Evolutionary conservation across 2,329 filamentous ascomycete genomes (phyloP).

Genomic region (Teratosphaeria gauchensis): DNA sequence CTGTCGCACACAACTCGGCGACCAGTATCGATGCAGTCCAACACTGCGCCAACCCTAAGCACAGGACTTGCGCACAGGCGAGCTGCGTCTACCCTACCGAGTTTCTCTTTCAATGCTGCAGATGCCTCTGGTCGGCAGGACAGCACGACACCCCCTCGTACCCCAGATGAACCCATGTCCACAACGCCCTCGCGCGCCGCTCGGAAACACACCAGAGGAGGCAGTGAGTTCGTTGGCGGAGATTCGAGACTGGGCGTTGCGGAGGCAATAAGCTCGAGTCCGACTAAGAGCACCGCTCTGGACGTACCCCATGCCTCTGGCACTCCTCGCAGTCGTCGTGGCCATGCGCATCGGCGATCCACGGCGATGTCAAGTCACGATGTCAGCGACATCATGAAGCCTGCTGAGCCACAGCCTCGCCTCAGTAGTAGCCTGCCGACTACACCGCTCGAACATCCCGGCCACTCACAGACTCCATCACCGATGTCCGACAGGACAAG

Average conservation of each 20-base stretch:
- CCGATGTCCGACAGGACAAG: not conserved
- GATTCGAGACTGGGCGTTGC: constrained; percentile 44
- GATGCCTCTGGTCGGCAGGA: constrained; percentile 26
- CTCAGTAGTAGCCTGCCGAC: constrained; percentile 22
- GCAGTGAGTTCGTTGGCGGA: constrained; percentile 79
- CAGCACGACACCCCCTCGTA: constrained; percentile 27
- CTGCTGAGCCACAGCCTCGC: constrained; percentile 15
- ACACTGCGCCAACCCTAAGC: constrained; percentile 30
- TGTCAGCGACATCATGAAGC: constrained; percentile 58
- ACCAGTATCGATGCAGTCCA: constrained; percentile 25
- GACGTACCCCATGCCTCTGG: constrained; percentile 43
- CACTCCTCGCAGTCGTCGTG: constrained; percentile 48
- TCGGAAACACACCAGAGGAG: constrained; percentile 62
- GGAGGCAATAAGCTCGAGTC: constrained; percentile 57
- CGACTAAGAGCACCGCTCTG: constrained; percentile 54
- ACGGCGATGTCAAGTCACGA: constrained; percentile 76
- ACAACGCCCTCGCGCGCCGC: constrained; percentile 39
- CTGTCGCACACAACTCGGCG: constrained; percentile 11
- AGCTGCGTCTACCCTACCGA: constrained; percentile 36
- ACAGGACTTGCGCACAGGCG: constrained; percentile 24
- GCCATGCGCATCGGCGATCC: constrained; percentile 74
- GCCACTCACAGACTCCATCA: not conserved
- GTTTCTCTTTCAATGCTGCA: constrained; percentile 41
- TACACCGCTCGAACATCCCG: constrained; percentile 25
- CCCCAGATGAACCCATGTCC: constrained; percentile 27